These are phyloP conservation scores for Ephemerocybe angulata DNA, from an alignment of 768 basidiomycete species.

Conservation along the genomic window DNA sequence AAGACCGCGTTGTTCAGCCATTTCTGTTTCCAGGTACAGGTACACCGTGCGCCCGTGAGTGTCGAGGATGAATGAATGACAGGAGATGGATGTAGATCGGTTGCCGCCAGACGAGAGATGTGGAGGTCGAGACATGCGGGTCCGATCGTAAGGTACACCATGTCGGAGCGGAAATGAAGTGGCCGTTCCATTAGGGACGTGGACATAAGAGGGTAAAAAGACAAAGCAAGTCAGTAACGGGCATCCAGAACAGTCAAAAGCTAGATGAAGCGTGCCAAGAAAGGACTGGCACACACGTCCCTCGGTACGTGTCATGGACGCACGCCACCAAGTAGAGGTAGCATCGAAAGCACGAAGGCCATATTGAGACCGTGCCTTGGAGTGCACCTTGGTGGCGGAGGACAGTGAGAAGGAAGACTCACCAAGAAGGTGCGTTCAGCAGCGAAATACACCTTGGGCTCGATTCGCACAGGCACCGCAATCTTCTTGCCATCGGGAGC, in stretches of 20 bases:
- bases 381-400: neutral
- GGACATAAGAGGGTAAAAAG: neutral
- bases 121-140: neutral
- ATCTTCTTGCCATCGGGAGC: conserved; percentile 89
- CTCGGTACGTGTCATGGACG: too few species aligned
- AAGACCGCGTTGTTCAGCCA: conserved; percentile 88
- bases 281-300: neutral
- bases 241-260: neutral
- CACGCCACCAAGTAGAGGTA: too few species aligned
- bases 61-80: too few species aligned
- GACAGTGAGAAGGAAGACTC: conserved; percentile 25
- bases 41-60: too few species aligned
- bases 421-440: conserved; percentile 92
- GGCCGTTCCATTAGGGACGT: neutral
- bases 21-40: conserved; percentile 54
- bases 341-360: neutral
- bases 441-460: conserved; percentile 98
- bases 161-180: neutral
- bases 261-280: neutral
- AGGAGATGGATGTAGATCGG: too few species aligned
- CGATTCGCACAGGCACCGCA: conserved; percentile 90
- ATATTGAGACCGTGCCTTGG: too few species aligned
- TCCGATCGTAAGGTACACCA: neutral
- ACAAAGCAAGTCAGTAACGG: neutral
- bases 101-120: too few species aligned